Evolutionary conservation across 2,329 filamentous ascomycete species (phyloP).

Genomic region (Huntiella savannae): DNA sequence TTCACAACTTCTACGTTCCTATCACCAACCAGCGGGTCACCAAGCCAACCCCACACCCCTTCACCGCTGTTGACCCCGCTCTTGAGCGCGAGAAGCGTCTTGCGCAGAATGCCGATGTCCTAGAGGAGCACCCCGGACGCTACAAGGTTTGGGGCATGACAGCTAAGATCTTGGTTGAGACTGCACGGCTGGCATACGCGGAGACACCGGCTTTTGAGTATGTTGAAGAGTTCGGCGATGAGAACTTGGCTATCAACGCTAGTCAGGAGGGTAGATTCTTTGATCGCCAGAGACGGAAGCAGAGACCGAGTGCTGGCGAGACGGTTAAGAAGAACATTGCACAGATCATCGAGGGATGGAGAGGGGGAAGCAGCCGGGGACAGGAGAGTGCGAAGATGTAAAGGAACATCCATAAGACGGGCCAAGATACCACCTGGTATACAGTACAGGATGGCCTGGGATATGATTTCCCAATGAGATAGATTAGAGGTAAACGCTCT

Average conservation of each 20-base stretch:
- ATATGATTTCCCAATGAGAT: no score
- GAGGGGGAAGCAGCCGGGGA: background rate
- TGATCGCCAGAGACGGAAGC: conserved; percentile 14
- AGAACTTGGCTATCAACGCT: conserved; percentile 28
- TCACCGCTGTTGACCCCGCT: conserved; percentile 16
- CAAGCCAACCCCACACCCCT: conserved; percentile 26
- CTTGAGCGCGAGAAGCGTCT: conserved; percentile 21
- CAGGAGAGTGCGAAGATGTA: conserved; percentile 11
- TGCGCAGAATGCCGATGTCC: conserved; percentile 9
- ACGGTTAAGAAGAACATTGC: conserved; percentile 1
- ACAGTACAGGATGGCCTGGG: background rate
- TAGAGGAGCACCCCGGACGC: conserved; percentile 27
- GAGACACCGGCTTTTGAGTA: conserved; percentile 71
- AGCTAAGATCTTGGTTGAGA: conserved; percentile 73
- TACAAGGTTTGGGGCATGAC: conserved; percentile 95
- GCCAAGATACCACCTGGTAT: background rate
- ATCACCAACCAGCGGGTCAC: conserved; percentile 51
- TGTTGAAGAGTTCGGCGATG: conserved; percentile 33
- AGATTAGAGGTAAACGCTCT: no score
- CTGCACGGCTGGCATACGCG: conserved; percentile 64
- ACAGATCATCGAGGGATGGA: conserved; percentile 5
- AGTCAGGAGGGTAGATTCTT: conserved; percentile 26
- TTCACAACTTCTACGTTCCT: conserved; percentile 88
- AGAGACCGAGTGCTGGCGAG: background rate
- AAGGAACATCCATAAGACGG: background rate